phyloP scores from a whole-genome alignment of 1,284 basidiomycete genomes.

The Cryptococcus amylolentus region DNA sequence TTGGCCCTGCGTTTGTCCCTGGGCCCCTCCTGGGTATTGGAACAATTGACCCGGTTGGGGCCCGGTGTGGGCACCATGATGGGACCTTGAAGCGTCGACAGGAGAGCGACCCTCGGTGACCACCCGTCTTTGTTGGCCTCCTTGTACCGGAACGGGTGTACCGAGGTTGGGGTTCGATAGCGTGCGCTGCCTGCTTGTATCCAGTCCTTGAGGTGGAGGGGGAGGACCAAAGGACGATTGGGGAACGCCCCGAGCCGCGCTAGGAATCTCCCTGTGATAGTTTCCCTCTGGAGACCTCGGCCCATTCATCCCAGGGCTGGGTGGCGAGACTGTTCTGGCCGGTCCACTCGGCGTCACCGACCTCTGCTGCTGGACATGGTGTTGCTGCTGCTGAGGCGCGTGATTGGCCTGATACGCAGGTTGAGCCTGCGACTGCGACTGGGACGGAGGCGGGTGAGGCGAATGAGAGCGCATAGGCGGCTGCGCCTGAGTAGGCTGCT shows the following conservation, averaged over 20 bases:
- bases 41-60: slow-evolving; percentile 45
- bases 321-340: slow-evolving; percentile 18
- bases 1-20: neutral
- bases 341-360: slow-evolving; percentile 4
- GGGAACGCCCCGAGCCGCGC: slow-evolving; percentile 18
- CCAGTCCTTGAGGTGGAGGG: slow-evolving; percentile 12
- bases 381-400: slow-evolving; percentile 1
- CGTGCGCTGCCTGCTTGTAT: slow-evolving; percentile 17
- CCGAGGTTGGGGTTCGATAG: slow-evolving; percentile 19
- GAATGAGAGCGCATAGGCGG: slow-evolving; percentile 1
- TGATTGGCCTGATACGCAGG: slow-evolving; percentile 1
- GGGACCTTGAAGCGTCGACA: slow-evolving; percentile 6
- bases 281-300: neutral
- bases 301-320: slow-evolving; percentile 8
- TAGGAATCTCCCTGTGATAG: neutral
- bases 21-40: slow-evolving; percentile 33
- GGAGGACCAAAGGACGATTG: slow-evolving; percentile 36
- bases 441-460: slow-evolving; percentile 7
- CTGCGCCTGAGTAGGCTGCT: slow-evolving; percentile 11
- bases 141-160: neutral
- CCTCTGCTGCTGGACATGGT: slow-evolving; percentile 5
- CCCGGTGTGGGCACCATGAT: slow-evolving; percentile 22
- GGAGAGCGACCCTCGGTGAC: slow-evolving; percentile 33
- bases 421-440: slow-evolving; percentile 9
- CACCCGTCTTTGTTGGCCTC: slow-evolving; percentile 21